These are phyloP conservation scores for Ulota crispa DNA, from an alignment of 225 moss, liverwort and hornwort species.

Conservation along the genomic window DNA sequence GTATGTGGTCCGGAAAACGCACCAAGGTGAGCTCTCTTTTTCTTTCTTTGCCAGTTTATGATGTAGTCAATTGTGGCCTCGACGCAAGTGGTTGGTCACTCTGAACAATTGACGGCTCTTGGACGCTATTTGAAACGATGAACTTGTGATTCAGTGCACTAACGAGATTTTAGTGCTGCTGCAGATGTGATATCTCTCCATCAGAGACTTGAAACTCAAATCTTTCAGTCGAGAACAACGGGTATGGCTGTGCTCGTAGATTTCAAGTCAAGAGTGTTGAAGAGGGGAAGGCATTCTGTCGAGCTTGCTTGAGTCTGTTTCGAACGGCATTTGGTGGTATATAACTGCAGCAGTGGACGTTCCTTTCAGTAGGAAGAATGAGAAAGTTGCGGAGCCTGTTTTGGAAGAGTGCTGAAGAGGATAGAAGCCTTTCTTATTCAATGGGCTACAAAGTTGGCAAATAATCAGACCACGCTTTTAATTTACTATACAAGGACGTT, in stretches of 20 bases:
- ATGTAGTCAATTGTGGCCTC: neutral
- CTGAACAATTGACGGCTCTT: conserved; percentile 16
- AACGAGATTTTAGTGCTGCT: neutral
- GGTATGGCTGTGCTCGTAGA: neutral
- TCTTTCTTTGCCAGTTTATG: conserved; percentile 12
- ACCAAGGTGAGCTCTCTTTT: conserved; percentile 28
- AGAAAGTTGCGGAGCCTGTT: neutral
- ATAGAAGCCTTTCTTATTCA: neutral
- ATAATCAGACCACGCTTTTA: neutral
- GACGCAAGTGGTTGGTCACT: conserved; percentile 11
- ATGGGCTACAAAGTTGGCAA: neutral
- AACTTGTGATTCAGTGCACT: neutral
- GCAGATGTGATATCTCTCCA: conserved; percentile 5
- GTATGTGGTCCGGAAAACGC: neutral
- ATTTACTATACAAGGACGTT: neutral
- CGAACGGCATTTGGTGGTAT: neutral
- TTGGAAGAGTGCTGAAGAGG: neutral
- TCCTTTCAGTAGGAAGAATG: neutral
- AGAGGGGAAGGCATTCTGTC: neutral
- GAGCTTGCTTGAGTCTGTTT: neutral
- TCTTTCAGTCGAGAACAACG: neutral
- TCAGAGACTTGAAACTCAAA: neutral
- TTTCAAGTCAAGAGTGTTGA: neutral
- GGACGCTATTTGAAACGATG: neutral
- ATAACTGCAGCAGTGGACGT: neutral